phyloP scores from a whole-genome alignment of 768 basidiomycete genomes.

The Cystoderma amianthinum region DNA sequence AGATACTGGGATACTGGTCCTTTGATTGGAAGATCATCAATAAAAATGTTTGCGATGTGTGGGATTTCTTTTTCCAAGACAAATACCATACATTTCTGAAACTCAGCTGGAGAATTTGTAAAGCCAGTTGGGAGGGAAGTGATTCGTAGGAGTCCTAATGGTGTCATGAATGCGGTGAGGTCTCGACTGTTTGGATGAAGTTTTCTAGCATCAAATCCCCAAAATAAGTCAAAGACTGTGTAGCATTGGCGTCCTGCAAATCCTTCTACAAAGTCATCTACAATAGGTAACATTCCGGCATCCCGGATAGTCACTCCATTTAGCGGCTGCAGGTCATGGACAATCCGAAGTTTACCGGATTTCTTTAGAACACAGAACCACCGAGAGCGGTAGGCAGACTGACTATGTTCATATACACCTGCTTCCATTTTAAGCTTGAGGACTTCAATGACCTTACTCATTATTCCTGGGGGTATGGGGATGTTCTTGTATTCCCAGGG shows the following conservation, averaged over 20 bases:
- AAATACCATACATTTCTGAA: constrained; percentile 25
- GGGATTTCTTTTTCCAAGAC: constrained; percentile 34
- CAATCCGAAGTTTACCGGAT: constrained; percentile 11
- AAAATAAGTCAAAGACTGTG: constrained; percentile 20
- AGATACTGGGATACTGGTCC: constrained; percentile 24
- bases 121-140: constrained; percentile 25
- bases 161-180: constrained; percentile 27
- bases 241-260: constrained; percentile 14
- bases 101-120: constrained; percentile 21
- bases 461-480: neutral
- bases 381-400: no score
- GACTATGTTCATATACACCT: constrained; percentile 12
- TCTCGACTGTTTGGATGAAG: constrained; percentile 19
- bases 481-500: neutral
- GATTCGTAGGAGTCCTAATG: constrained; percentile 13
- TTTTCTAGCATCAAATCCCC: constrained; percentile 21
- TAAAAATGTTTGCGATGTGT: constrained; percentile 21
- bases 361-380: constrained; percentile 22
- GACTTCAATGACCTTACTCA: neutral
- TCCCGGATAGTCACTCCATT: constrained; percentile 14
- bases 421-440: constrained; percentile 1
- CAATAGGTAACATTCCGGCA: constrained; percentile 12
- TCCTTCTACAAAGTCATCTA: constrained; percentile 15
- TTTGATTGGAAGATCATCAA: constrained; percentile 30
- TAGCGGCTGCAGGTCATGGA: constrained; percentile 15